Evolutionary conservation across 148 eudicot genomes (phyloP), one percentile per base, ranked within the genome.

Genomic region (Euryodendron excelsum): DNA sequence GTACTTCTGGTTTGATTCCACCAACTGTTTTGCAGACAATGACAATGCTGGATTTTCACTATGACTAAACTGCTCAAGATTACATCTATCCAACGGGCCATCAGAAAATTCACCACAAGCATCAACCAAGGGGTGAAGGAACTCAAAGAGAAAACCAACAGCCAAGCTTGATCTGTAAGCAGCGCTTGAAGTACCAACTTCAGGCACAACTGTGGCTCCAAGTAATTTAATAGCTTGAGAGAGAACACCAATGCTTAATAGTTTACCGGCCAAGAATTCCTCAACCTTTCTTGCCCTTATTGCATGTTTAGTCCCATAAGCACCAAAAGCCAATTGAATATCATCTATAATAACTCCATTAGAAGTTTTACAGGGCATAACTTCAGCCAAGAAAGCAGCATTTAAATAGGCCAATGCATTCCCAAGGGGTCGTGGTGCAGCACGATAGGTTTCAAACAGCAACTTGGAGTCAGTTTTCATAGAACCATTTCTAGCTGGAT

Each of bases 401-500:
- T 96, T 90, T 53, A 96, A 67, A 77, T 89, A 93, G 6, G 98
- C 70, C 75, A 96, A 84, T 48, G 98, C 91, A 80, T 90, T 96
- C 56, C 99, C 99, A n/a, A 90, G 76, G 41, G 98, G 97, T 53
- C 99, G 91, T 62, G 94, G 92, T 50, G 99, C 79, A 72, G 99
- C 97, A 77, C 99, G 88, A 74, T 90, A 96, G 63, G 94, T 87
- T 78, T 93, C 89, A 84, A 91, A 96, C 62, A 88, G 33, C 75
- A 91, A 76, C 74, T 83, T 86, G 47, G 85, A 75, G 59, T 69
- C 59, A 25, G 80, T 80, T 77, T 80, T 77, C 28, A 72, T 56
- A 30, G 72, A 78, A 50, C 72, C 67, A 37, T 77, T 67, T 69
- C 37, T 74, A 41, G 39, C 39, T 58, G 86, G 77, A 70, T 80